These are phyloP conservation scores for Stipa capillata DNA, from an alignment of 176 grass and related monocot genomes.

Conservation along the genomic window DNA sequence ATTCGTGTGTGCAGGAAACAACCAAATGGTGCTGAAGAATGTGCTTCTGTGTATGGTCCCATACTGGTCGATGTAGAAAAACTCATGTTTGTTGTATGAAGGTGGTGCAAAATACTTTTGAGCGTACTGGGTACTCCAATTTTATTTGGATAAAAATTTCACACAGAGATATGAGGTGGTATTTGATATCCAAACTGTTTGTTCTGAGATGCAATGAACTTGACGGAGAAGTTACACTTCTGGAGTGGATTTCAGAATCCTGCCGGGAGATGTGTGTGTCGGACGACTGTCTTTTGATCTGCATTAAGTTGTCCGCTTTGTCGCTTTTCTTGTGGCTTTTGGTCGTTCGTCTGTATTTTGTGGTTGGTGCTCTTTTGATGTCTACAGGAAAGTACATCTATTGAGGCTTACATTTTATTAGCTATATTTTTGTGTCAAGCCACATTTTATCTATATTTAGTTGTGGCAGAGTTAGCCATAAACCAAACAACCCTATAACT, in stretches of 20 bases:
- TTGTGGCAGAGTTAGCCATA: too few species aligned
- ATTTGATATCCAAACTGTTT: not conserved
- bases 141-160: not conserved
- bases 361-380: not conserved
- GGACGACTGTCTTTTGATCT: slow-evolving; percentile 12
- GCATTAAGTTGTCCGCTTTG: not conserved
- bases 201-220: not conserved
- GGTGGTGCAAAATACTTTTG: not conserved
- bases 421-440: too few species aligned
- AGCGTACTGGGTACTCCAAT: not conserved
- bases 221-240: not conserved
- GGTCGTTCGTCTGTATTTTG: not conserved
- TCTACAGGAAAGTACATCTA: too few species aligned
- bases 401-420: too few species aligned
- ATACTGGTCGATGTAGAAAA: not conserved
- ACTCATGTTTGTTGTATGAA: slow-evolving; percentile 11
- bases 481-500: too few species aligned
- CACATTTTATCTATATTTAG: too few species aligned
- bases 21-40: not conserved
- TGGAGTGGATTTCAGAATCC: not conserved
- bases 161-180: not conserved
- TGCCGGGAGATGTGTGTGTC: not conserved
- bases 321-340: not conserved
- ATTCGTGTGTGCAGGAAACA: not conserved
- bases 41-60: not conserved